Evolutionary conservation across 164 flowering plant genomes (phyloP), one percentile per base, ranked within the genome.

Genomic region (Magnolia changhungtana): DNA sequence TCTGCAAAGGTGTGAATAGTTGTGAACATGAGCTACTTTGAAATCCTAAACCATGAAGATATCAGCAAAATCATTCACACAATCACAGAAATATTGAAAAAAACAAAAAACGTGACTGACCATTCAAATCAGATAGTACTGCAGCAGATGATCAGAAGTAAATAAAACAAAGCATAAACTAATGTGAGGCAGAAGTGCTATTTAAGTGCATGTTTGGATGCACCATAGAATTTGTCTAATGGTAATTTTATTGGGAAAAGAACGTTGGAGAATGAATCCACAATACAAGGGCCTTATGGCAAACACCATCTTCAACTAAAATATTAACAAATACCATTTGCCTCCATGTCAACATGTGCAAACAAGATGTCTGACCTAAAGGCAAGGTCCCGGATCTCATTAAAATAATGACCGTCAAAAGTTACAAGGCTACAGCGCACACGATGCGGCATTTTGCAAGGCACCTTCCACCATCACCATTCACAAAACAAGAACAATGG

Each of bases 1-100:
- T 90, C 98, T 95, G 95, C 92, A 86, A 31, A 52, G 29, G 45
- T 7, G 72, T 74, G 19, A 50, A 67, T 55, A 11, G 50, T 16
- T 19, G 72, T 29, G 7, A 50, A 72, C 49, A 21, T 73, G 45
- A 66, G 78, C 63, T 50, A n/a, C 2, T 19, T 1, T 14, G 8
- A 31, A 29, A 68, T 31, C 18, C 49, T 2, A 70, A 19, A 19
- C 55, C 52, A 69, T 13, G 20, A 29, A 1, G 31, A 29, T 14
- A 31, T 68, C 21, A 37, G 4, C 5, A 69, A 29, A 14, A 4
- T 16, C 50, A 37, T 16, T 0, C 13, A 20, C 18, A 64, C 9
- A n/a, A 64, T 64, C 67, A 64, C 67, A 64, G 7, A 21, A 7
- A 64, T 64, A 7, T 64, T 20, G 9, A 21, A 64, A 20, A 20